phyloP scores from a whole-genome alignment of 2,329 filamentous ascomycete species.

The Ophiostoma australiae region DNA sequence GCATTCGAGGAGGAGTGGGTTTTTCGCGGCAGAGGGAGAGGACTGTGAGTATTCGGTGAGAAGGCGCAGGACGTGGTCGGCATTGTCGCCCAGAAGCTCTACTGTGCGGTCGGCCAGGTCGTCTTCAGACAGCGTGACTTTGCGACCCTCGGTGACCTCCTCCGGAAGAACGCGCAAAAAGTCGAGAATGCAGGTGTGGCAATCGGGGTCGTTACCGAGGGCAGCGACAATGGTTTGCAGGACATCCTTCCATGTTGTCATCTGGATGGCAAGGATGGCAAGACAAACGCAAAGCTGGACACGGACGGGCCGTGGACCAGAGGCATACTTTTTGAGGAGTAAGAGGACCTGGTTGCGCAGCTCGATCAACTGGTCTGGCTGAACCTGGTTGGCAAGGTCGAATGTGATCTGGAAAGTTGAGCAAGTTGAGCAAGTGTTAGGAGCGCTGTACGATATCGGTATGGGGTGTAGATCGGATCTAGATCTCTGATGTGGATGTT shows the following conservation, averaged over 20 bases:
- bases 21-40: slow-evolving; percentile 59
- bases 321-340: slow-evolving; percentile 73
- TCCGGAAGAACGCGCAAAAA: slow-evolving; percentile 95
- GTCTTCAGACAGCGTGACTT: slow-evolving; percentile 98
- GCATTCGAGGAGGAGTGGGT: slow-evolving; percentile 88
- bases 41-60: slow-evolving; percentile 89
- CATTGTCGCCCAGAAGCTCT: slow-evolving; percentile 87
- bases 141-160: slow-evolving; percentile 98
- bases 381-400: slow-evolving; percentile 80
- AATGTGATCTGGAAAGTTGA: slow-evolving; percentile 71
- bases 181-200: slow-evolving; percentile 83
- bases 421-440: slow-evolving; percentile 12
- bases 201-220: slow-evolving; percentile 69
- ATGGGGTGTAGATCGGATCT: slow-evolving; percentile 10
- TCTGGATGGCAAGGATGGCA: slow-evolving; percentile 91
- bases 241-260: slow-evolving; percentile 93
- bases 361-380: slow-evolving; percentile 65
- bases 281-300: slow-evolving; percentile 93
- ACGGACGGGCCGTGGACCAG: slow-evolving; percentile 77
- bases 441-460: slow-evolving; percentile 16
- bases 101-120: slow-evolving; percentile 79
- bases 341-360: slow-evolving; percentile 80
- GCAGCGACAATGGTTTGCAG: slow-evolving; percentile 73
- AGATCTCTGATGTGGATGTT: slow-evolving; percentile 25
- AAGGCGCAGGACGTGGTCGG: slow-evolving; percentile 77